phyloP scores from a whole-genome alignment of 768 basidiomycete species.

The Phylloporus sp. region DNA sequence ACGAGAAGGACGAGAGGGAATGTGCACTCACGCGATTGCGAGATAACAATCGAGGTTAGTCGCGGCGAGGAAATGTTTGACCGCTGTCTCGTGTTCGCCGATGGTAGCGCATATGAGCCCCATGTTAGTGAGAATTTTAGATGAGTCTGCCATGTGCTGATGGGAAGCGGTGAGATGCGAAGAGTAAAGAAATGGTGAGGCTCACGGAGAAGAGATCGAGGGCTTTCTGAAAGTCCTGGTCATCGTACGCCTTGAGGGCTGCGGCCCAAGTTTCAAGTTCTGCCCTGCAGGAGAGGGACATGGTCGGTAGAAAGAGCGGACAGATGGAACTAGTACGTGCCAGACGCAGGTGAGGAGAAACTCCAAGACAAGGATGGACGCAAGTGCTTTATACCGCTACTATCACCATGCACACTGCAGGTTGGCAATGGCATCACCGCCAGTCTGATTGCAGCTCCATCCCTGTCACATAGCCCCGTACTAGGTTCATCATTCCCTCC shows the following conservation, averaged over 20 bases:
- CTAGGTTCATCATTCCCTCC: too few species aligned
- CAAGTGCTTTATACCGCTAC: too few species aligned
- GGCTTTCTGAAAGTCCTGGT: conserved; percentile 70
- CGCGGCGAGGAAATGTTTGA: conserved; percentile 76
- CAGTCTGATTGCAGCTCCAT: too few species aligned
- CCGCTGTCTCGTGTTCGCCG: conserved; percentile 81
- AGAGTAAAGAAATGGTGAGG: not conserved
- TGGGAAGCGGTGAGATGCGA: not conserved
- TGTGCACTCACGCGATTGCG: conserved; percentile 69
- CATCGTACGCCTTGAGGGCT: conserved; percentile 86
- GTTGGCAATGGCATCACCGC: too few species aligned
- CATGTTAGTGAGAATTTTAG: conserved; percentile 90
- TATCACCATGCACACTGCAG: too few species aligned
- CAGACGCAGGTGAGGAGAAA: too few species aligned
- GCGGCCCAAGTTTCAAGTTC: conserved; percentile 84
- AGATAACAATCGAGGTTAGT: conserved; percentile 77
- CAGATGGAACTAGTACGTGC: too few species aligned
- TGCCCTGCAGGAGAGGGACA: conserved; percentile 52
- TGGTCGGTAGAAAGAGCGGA: too few species aligned
- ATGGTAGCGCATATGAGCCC: conserved; percentile 91
- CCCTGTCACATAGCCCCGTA: too few species aligned
- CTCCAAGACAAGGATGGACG: too few species aligned
- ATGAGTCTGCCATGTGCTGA: conserved; percentile 75
- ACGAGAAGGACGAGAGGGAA: not conserved
- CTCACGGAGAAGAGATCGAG: conserved; percentile 72